Base-by-base conservation (phyloP, 2,329 filamentous ascomycete genomes). In the Podosphaera leucotricha region DNA sequence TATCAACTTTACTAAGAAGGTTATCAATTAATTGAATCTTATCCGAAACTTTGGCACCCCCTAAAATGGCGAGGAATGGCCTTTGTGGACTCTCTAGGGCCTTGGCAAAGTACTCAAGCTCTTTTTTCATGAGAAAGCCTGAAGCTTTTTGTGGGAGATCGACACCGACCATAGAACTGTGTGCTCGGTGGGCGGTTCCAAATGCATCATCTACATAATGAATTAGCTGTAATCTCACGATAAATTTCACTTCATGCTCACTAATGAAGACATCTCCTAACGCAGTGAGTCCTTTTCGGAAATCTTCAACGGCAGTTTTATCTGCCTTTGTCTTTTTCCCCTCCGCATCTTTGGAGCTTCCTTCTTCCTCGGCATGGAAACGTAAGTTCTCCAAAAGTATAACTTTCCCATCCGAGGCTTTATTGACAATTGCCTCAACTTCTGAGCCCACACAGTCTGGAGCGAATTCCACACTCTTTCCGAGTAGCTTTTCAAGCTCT, bases 11-110 rank as follows among this genome's bases (percentile, higher is more conserved):
- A 65, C 85, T 82, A 54, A 98, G 79, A 53, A 98, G 72, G 72
- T 98, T 98, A 68, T 98, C 86, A 61, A 98, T 95, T 56, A 98
- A 74, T 71, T 94, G 84, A 63, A 98, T 98, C 79, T 98, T 98
- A 74, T 98, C 90, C 38, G 84, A 92, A 54, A 98, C 85, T 75
- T 98, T 98, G 62, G 90, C 85, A 55, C 90, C 90, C 56, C 90
- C 90, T 44, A 98, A 81, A 61, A 98, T 98, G 62, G 90, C 92
- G 44, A 98, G 78, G 81, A 98, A 98, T 49, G 90, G 90, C 46
- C 87, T 78, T 68, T 92, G 72, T 49, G 90, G 90, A 56, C 72
- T 76, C 70, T 98, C 90, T 49, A 98, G 80, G 35, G 85, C 90
- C 70, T 94, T 75, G 52, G 90, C 90, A 61, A 98, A 98, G 77